phyloP scores from a whole-genome alignment of 2,329 filamentous ascomycete genomes.

The Immersiporthe knoxdaviesiana region DNA sequence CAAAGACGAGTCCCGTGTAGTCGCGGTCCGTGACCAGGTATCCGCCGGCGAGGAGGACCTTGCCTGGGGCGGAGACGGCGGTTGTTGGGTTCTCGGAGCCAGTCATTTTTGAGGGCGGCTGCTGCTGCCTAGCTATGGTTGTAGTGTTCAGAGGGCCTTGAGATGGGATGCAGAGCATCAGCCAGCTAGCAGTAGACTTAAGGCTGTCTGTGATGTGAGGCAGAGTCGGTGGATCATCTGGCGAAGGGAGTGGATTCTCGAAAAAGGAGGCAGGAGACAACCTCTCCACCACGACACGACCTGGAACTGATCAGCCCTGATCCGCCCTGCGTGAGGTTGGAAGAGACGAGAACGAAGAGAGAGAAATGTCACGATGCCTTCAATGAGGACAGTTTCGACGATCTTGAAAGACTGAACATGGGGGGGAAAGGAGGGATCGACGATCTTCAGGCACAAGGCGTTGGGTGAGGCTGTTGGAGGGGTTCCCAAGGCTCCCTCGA shows the following conservation, averaged over 20 bases:
- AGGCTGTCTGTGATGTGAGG: background rate
- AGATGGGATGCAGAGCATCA: background rate
- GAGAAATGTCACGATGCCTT: constrained; percentile 11
- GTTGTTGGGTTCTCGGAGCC: constrained; percentile 41
- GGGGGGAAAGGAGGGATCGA: background rate
- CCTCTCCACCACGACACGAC: background rate
- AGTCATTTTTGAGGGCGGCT: constrained; percentile 12
- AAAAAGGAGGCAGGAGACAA: constrained; percentile 2
- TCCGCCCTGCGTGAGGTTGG: background rate
- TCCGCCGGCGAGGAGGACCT: constrained; percentile 91
- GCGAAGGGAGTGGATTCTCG: background rate
- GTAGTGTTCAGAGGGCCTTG: background rate
- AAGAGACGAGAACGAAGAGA: background rate
- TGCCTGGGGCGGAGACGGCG: constrained; percentile 89
- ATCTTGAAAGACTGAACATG: background rate
- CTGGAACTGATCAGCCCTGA: background rate
- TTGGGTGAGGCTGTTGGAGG: constrained; percentile 1
- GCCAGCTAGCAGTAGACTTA: background rate
- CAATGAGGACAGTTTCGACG: constrained; percentile 22
- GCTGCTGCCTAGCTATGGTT: too few relatives aligned
- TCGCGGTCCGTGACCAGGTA: constrained; percentile 90
- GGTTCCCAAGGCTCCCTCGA: background rate
- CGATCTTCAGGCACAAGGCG: constrained; percentile 8
- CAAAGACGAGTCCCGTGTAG: constrained; percentile 77
- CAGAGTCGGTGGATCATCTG: background rate